Conservation (phyloP, 306 rosid species). For the Trichosanthes truncata region DNA sequence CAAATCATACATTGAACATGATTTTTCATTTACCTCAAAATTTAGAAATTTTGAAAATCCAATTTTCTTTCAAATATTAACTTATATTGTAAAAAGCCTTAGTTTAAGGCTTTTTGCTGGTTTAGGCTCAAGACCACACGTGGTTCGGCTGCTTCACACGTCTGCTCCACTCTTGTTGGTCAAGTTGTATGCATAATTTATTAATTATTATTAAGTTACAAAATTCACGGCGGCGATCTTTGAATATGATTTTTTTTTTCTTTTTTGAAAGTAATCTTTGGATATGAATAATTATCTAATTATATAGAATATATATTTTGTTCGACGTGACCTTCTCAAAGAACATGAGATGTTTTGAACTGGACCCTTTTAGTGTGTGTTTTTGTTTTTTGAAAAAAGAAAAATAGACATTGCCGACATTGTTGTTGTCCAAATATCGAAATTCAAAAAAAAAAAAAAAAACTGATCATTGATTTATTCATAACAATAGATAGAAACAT, state of each 20-base stretch:
- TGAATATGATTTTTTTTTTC: background rate
- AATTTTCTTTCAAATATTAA: background rate
- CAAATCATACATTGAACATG: background rate
- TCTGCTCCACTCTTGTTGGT: background rate
- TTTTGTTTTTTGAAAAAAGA: background rate
- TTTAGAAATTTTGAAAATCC: background rate
- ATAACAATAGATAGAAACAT: no score
- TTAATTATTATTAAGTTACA: background rate
- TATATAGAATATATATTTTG: background rate
- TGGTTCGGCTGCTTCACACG: background rate
- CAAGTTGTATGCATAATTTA: background rate
- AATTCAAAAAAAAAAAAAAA: no score
- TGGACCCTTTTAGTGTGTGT: background rate
- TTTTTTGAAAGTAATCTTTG: background rate
- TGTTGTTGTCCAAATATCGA: background rate
- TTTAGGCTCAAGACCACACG: background rate
- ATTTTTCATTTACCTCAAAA: background rate
- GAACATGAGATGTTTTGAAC: background rate
- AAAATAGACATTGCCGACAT: background rate
- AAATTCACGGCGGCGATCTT: background rate
- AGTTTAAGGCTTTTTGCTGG: background rate
- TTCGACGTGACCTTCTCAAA: background rate
- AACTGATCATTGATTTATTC: no score
- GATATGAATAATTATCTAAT: background rate
- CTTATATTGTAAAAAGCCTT: background rate